Evolutionary conservation across 306 rosid species (phyloP).

Genomic region (Vigna radiata): DNA sequence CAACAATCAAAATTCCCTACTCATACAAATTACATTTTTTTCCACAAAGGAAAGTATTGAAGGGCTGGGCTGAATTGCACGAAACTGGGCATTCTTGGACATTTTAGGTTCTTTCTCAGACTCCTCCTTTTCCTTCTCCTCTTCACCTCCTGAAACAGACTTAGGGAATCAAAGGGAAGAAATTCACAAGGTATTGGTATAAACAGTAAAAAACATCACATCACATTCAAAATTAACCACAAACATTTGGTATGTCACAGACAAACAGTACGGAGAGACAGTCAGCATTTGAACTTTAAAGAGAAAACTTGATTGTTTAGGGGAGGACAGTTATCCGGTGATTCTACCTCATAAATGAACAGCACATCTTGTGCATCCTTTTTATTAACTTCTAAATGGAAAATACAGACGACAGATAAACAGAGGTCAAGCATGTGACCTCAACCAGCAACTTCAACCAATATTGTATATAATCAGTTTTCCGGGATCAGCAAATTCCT

Average conservation of each 20-base stretch:
- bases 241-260: constrained; percentile 9
- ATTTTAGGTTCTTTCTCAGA: constrained; percentile 63
- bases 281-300: constrained; percentile 26
- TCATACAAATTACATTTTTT: constrained; percentile 83
- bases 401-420: not conserved
- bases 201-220: constrained; percentile 24
- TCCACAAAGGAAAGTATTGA: constrained; percentile 85
- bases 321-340: not conserved
- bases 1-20: constrained; percentile 46
- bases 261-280: constrained; percentile 7
- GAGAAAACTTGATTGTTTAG: not conserved
- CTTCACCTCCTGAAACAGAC: constrained; percentile 60
- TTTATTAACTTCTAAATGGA: constrained; percentile 16
- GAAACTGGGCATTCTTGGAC: constrained; percentile 83
- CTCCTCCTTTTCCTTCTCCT: constrained; percentile 23
- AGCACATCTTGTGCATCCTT: not conserved
- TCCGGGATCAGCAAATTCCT: not conserved
- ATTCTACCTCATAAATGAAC: constrained; percentile 8
- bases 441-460: constrained; percentile 19
- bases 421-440: constrained; percentile 23
- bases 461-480: not conserved
- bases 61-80: constrained; percentile 91
- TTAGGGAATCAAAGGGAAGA: constrained; percentile 42
- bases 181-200: constrained; percentile 12
- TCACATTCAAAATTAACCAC: constrained; percentile 16